These are phyloP conservation scores for Ophiocordyceps sinensis DNA, from an alignment of 2,329 filamentous ascomycete genomes.

Conservation along the genomic window DNA sequence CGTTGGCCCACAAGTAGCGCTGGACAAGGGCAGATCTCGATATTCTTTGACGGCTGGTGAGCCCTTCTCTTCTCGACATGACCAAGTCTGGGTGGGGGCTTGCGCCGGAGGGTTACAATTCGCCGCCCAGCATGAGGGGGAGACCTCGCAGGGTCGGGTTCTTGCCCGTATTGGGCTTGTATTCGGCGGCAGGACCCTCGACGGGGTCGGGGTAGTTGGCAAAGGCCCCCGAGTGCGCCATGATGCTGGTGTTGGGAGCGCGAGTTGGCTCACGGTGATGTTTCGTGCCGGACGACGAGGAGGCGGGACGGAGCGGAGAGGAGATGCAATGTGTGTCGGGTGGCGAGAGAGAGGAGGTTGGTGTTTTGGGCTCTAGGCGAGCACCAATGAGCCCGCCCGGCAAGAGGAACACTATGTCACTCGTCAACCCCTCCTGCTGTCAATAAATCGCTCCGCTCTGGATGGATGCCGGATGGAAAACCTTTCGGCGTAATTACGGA, in stretches of 20 bases:
- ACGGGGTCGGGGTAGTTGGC: slow-evolving; percentile 26
- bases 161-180: slow-evolving; percentile 26
- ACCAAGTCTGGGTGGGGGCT: background rate
- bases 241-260: too few relatives aligned
- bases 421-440: too few relatives aligned
- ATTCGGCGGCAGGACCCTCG: slow-evolving; percentile 20
- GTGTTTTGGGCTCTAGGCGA: too few relatives aligned
- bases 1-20: slow-evolving; percentile 55
- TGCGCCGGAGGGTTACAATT: slow-evolving; percentile 1
- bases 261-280: background rate
- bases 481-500: too few relatives aligned
- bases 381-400: too few relatives aligned
- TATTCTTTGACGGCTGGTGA: slow-evolving; percentile 28
- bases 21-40: slow-evolving; percentile 46
- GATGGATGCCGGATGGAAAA: too few relatives aligned
- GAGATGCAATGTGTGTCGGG: too few relatives aligned
- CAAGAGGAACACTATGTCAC: too few relatives aligned
- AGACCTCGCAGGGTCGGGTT: slow-evolving; percentile 60
- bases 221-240: slow-evolving; percentile 19
- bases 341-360: too few relatives aligned
- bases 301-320: too few relatives aligned
- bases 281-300: background rate
- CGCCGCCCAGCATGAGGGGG: slow-evolving; percentile 27
- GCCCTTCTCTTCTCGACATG: too few relatives aligned
- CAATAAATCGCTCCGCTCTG: too few relatives aligned